Evolutionary conservation across 495 filamentous ascomycete genomes (phyloP), one percentile per base, ranked within the genome.

Genomic region (Lasiosphaeria ovina): DNA sequence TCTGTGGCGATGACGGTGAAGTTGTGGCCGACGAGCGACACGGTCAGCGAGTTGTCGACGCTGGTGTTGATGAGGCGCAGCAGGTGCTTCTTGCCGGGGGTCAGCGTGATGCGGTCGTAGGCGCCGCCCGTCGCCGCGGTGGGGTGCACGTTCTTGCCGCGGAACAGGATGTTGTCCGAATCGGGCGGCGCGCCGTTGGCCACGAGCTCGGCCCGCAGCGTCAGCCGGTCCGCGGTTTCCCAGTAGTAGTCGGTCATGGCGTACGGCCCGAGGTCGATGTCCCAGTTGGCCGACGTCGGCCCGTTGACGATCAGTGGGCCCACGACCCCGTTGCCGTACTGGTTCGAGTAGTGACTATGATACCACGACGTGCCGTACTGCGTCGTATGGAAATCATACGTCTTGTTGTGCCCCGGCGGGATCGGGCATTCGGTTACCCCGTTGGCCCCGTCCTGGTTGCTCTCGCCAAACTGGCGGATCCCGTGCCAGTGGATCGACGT

Each of bases 331-430:
- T 83, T 76, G 45, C 71, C 75, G 53, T 79, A 78, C 62, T 89
- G 85, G 14, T 80, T 68, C 10, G 75, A 76, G 62, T 81, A 85
- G 64, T 89, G 86, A 35, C 74, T 78, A 64, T 88, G 86, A 57
- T 87, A 69, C 85, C 84, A 89, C 6, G 79, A 74, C 0, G 79
- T 80, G 2, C 86, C 87, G 61, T 88, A 87, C 54, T 77, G 69
- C 1, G 42, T 67, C 12, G 60, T 65, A 35, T 63, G 58, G 31
- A 72, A 73, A 0, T 35, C 38, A 57, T 76, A 74, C 0, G 61
- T 73, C 38, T 69, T 72, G 34, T 45, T 68, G 12, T 64, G 49
- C 0, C 69, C 64, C 71, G 80, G 81, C 4, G 77, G 65, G 44
- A 82, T 79, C 4, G 79, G 81, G 62, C 80, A 83, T 54, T 83